Evolutionary conservation across 2,329 filamentous ascomycete genomes (phyloP), one percentile per base, ranked within the genome.

Genomic region (Cladorrhinum sp.): DNA sequence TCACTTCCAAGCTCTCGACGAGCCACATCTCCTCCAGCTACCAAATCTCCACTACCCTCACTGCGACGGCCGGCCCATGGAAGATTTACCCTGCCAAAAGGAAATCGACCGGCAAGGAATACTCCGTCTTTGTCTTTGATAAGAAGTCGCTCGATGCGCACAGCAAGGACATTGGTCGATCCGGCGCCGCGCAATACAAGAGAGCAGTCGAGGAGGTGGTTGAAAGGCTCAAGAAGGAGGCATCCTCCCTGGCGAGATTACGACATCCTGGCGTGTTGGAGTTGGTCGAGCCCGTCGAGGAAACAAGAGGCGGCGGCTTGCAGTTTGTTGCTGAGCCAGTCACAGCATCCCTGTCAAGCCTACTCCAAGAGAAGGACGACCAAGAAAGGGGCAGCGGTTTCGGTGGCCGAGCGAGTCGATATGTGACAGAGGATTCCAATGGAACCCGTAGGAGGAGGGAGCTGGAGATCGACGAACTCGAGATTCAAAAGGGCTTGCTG

Each of bases 11-110:
- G 74, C 89, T 88, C 66, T 93, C 85, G 68, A 82, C 90, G 62
- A 48, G 36, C 12, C 96, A 97, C 77, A 98, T 99, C 77, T 88
- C 87, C 62, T 87, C 89, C 72, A 96, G 96, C 78, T 99, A 99
- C 77, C 86, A 89, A 67, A 81, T 98, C 66, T 88, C 91, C 22
- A 82, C 87, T 24, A 86, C 85, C 62, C 85, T 90, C 10, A 88
- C 86, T n/a, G 90, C 92, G 55, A 86, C 86, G 56, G 91, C 93
- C 16, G 95, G 95, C 18, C 91, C 93, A 61, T 99, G 95, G 95
- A 96, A 92, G 79, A 95, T 99, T 70, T 93, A 93, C 81, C 93
- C 97, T 78, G 93, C 91, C 61, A 98, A 96, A 80, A 96, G 96
- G 78, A 98, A 97, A 77, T 92, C 90, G 27, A 96, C 92, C 0